Base-by-base conservation (phyloP, 345 rosid genomes). In the Lepidium aucheri region DNA sequence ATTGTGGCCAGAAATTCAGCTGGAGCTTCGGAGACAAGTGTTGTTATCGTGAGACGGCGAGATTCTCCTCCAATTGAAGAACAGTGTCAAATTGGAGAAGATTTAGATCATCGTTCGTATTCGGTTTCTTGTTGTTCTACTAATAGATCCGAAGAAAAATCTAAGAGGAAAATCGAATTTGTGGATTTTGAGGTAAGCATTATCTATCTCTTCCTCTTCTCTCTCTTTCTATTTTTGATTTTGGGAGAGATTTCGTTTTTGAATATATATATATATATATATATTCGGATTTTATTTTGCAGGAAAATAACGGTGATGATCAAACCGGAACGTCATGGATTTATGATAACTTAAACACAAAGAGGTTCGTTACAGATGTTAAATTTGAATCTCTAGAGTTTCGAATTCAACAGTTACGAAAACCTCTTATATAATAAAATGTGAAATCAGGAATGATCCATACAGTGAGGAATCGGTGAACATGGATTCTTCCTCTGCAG, bases 1-100 rank as follows among this genome's bases (percentile, higher is more conserved):
- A 53, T 4, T 3, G 28, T 30, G 10, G 69, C 51, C 18, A 63
- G 63, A 10, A 63, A 71, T 57, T 63, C 53, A 9, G 69, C 64
- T n/a, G 69, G 69, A n/a, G 57, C 63, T 4, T 63, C 57, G 64
- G 63, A 63, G 63, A 72, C 53, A 2, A 71, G 52, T 36, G 76
- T 72, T 24, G 65, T 64, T 2, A 20, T 53, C 0, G 62, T 70
- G 12, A 39, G 74, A 26, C 46, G 70, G 51, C 13, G 69, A 62
- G 69, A 71, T 38, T 63, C 75, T 16, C 40, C 69, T 35, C 42
- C 52, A 7, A 44, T 39, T 4, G 55, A 61, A 7, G 74, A 62
- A 51, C 61, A 52, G 62, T 46, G 58, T 55, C 53, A 55, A 5
- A 34, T 42, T 8, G 65, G 28, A 4, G 18, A 26, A 1, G 57